phyloP scores from a whole-genome alignment of 495 filamentous ascomycete species.

The Parmelia sp. region DNA sequence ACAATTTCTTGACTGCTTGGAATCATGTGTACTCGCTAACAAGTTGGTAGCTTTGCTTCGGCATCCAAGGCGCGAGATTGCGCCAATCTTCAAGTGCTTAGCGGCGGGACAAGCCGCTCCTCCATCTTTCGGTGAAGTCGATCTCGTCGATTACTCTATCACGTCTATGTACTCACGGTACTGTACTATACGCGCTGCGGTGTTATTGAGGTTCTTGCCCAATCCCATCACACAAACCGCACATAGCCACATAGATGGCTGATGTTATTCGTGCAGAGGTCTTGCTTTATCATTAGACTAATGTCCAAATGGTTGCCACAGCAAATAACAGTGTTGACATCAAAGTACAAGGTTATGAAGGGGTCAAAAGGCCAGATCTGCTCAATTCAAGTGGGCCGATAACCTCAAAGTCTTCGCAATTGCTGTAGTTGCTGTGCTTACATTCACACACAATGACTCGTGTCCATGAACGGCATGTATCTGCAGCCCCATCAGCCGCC shows the following conservation, averaged over 20 bases:
- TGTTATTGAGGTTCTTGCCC: background rate
- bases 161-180: too few species aligned
- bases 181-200: too few species aligned
- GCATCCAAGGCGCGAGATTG: background rate
- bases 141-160: too few species aligned
- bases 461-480: constrained; percentile 22
- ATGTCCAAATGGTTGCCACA: background rate
- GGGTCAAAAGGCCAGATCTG: background rate
- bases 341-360: background rate
- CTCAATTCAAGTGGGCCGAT: background rate
- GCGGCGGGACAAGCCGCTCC: constrained; percentile 1
- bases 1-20: constrained; percentile 38
- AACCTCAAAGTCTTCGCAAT: background rate
- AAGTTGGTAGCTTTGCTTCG: background rate
- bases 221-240: background rate
- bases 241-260: background rate
- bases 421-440: background rate
- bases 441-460: constrained; percentile 8
- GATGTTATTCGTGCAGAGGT: background rate
- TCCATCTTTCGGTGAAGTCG: too few species aligned
- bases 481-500: constrained; percentile 20
- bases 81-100: background rate
- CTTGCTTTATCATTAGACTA: background rate
- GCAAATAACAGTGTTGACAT: background rate
- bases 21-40: constrained; percentile 8